A percentile compares a stretch with the other conserved stretches of the same genome.
Evolutionary conservation across 1,139 yeast species (phyloP).

Genomic region (Scheffersomyces cryptocercus): DNA sequence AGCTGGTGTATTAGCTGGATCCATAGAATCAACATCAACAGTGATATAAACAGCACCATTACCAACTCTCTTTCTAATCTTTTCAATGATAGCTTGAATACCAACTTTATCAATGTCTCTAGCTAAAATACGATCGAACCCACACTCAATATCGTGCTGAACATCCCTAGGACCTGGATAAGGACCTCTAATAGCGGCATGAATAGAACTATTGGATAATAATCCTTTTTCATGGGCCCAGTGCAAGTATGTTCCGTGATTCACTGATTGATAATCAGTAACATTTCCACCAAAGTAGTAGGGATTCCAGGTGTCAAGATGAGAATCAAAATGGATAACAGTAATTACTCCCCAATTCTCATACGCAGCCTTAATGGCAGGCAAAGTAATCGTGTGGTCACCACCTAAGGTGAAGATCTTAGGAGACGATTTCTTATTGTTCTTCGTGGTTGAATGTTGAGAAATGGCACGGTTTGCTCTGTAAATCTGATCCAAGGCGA

Average conservation of each 20-base stretch:
- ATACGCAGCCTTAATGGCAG: constrained; percentile 13
- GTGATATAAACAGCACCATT: constrained; percentile 12
- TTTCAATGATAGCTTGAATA: constrained; percentile 12
- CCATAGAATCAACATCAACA: constrained; percentile 15
- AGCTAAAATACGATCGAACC: constrained; percentile 14
- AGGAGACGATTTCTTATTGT: constrained; percentile 7
- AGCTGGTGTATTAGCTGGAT: constrained; percentile 14
- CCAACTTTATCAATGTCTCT: constrained; percentile 17
- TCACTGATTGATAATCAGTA: constrained; percentile 11
- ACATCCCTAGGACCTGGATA: constrained; percentile 24
- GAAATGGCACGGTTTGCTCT: constrained; percentile 12
- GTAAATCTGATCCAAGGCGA: constrained; percentile 17
- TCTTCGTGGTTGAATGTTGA: constrained; percentile 8
- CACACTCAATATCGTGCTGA: constrained; percentile 12
- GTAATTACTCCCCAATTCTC: constrained; percentile 14
- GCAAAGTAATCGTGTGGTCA: constrained; percentile 17
- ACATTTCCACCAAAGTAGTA: constrained; percentile 12
- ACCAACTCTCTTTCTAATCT: constrained; percentile 12
- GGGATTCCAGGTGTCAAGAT: constrained; percentile 17
- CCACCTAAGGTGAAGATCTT: constrained; percentile 16
- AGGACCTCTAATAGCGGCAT: constrained; percentile 39
- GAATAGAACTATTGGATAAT: constrained; percentile 19
- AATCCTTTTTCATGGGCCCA: constrained; percentile 18
- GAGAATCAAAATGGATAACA: constrained; percentile 17
- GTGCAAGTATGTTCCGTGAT: constrained; percentile 16